A percentile compares a stretch with the other conserved stretches of the same genome.
These are phyloP conservation scores for Penicillium brasilianum DNA, from an alignment of 2,329 filamentous ascomycete genomes.

Conservation along the genomic window DNA sequence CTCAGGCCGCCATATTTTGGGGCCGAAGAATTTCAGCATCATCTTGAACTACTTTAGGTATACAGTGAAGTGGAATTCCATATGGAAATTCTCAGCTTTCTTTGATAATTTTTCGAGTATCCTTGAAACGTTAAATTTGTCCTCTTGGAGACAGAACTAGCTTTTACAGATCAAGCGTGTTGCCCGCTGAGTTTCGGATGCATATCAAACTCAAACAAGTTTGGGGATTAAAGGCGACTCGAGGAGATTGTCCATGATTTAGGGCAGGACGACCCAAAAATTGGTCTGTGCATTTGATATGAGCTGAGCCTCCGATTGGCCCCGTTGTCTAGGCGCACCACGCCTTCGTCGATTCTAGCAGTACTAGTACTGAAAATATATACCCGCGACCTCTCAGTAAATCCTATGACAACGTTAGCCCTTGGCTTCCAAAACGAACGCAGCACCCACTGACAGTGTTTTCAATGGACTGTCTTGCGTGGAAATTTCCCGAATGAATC, in stretches of 20 bases:
- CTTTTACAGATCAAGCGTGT: not conserved
- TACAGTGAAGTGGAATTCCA: not conserved
- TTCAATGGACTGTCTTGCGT: no score
- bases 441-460: no score
- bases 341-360: no score
- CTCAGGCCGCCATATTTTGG: conserved; percentile 1
- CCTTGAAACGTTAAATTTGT: not conserved
- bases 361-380: no score
- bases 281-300: not conserved
- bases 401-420: no score
- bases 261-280: no score
- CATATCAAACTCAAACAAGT: not conserved
- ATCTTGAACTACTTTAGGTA: not conserved
- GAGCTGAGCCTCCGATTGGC: not conserved
- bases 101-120: not conserved
- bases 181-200: conserved; percentile 2
- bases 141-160: no score
- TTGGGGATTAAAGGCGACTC: not conserved
- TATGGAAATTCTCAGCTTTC: not conserved
- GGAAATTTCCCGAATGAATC: no score
- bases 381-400: no score
- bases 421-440: no score
- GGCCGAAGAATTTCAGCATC: not conserved
- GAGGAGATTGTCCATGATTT: not conserved
- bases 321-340: no score